These are phyloP conservation scores for Aspergillus felis DNA, from an alignment of 2,329 filamentous ascomycete species.

Conservation along the genomic window DNA sequence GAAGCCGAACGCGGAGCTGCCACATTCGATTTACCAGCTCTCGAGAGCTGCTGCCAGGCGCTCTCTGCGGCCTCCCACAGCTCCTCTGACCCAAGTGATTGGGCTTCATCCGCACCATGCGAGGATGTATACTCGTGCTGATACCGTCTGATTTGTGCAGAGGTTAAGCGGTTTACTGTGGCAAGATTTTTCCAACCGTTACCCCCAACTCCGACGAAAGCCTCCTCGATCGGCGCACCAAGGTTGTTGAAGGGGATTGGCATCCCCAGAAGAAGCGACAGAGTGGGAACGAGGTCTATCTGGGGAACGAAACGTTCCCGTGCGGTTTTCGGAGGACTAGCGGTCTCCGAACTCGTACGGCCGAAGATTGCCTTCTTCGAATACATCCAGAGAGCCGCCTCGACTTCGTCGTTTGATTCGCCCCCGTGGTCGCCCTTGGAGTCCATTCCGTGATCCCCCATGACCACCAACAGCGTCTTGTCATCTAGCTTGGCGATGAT, in stretches of 20 bases:
- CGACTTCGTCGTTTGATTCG: conserved; percentile 91
- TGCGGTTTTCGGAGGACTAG: conserved; percentile 60
- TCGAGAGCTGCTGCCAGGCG: conserved; percentile 46
- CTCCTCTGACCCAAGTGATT: conserved; percentile 52
- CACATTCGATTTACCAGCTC: conserved; percentile 33
- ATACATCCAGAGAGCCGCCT: conserved; percentile 98
- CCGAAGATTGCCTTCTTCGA: conserved; percentile 84
- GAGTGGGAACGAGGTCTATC: conserved; percentile 91
- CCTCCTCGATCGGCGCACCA: conserved; percentile 88
- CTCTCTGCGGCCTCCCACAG: conserved; percentile 60
- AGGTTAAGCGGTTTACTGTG: conserved; percentile 68
- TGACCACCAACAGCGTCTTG: conserved; percentile 82
- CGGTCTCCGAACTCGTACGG: conserved; percentile 59
- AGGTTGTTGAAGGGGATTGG: conserved; percentile 97
- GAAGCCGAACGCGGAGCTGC: conserved; percentile 44
- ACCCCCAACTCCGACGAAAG: conserved; percentile 69
- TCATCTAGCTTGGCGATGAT: conserved; percentile 73
- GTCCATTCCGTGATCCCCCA: conserved; percentile 99
- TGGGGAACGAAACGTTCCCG: conserved; percentile 72
- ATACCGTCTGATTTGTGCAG: conserved; percentile 85
- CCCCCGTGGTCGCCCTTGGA: conserved; percentile 96
- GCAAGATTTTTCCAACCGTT: conserved; percentile 74
- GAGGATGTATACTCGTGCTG: conserved; percentile 76
- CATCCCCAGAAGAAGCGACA: conserved; percentile 81
- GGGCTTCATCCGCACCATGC: conserved; percentile 62